phyloP scores from a whole-genome alignment of 2,329 filamentous ascomycete species.

The Taxawa tesnikishii region DNA sequence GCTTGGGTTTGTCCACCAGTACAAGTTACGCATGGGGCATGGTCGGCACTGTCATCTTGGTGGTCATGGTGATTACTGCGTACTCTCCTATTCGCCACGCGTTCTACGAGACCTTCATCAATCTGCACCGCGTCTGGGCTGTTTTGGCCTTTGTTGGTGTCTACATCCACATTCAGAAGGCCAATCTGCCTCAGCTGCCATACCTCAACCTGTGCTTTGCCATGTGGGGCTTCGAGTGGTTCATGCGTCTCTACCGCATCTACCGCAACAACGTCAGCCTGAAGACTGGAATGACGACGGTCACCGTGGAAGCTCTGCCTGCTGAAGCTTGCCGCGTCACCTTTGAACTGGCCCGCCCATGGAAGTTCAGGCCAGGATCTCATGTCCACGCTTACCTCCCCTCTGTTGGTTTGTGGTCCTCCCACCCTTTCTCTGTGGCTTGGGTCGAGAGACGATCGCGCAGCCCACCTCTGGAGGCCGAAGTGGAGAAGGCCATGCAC shows the following conservation, averaged over 20 bases:
- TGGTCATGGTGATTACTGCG: constrained; percentile 56
- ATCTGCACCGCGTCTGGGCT: constrained; percentile 68
- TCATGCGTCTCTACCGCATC: constrained; percentile 35
- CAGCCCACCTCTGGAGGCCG: constrained; percentile 16
- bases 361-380: constrained; percentile 41
- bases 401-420: constrained; percentile 26
- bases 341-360: constrained; percentile 43
- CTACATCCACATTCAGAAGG: constrained; percentile 64
- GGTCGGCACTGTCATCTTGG: constrained; percentile 47
- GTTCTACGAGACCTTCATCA: constrained; percentile 95
- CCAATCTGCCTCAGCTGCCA: constrained; percentile 54
- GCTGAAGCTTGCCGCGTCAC: constrained; percentile 49
- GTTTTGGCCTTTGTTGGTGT: constrained; percentile 56
- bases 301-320: constrained; percentile 46
- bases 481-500: constrained; percentile 19
- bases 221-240: constrained; percentile 63
- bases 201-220: constrained; percentile 63
- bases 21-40: constrained; percentile 55
- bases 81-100: constrained; percentile 77
- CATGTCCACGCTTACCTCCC: constrained; percentile 52
- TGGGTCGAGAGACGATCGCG: constrained; percentile 26
- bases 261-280: constrained; percentile 42
- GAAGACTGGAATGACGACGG: constrained; percentile 34
- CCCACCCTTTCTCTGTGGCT: constrained; percentile 38
- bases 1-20: constrained; percentile 41